These are phyloP conservation scores for Fraxinus angustifolia DNA, from an alignment of 305 asterid species.

Conservation along the genomic window DNA sequence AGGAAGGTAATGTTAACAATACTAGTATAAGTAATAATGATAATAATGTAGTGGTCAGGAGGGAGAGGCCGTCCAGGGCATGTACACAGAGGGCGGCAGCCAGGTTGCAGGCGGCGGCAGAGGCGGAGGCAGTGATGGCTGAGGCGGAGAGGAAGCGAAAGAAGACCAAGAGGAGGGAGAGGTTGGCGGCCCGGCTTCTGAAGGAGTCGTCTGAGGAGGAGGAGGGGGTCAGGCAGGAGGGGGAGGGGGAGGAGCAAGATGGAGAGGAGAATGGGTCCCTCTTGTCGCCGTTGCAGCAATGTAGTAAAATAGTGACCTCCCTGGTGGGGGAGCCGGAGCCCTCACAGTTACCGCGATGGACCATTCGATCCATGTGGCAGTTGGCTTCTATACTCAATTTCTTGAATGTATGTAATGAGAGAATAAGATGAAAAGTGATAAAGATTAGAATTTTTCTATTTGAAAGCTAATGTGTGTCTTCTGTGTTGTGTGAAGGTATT, in stretches of 20 bases:
- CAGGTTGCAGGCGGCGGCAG: slow-evolving; percentile 77
- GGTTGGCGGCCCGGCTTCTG: slow-evolving; percentile 47
- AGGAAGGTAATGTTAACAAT: slow-evolving; percentile 25
- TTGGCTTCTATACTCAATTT: slow-evolving; percentile 90
- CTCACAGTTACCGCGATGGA: slow-evolving; percentile 86
- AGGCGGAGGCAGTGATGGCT: slow-evolving; percentile 63
- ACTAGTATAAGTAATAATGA: slow-evolving; percentile 31
- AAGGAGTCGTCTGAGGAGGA: slow-evolving; percentile 58
- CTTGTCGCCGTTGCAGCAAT: slow-evolving; percentile 42
- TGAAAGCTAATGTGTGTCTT: slow-evolving; percentile 24
- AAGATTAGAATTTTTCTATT: slow-evolving; percentile 11
- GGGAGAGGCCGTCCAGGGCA: slow-evolving; percentile 96
- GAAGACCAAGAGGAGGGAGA: slow-evolving; percentile 50
- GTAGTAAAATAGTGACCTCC: slow-evolving; percentile 57
- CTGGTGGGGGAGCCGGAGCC: slow-evolving; percentile 77
- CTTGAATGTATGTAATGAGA: slow-evolving; percentile 66
- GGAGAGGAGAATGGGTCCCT: slow-evolving; percentile 43
- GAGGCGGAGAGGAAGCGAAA: slow-evolving; percentile 60
- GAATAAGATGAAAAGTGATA: neutral
- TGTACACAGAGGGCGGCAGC: slow-evolving; percentile 92
- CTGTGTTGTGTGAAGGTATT: slow-evolving; percentile 60
- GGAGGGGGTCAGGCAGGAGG: slow-evolving; percentile 24
- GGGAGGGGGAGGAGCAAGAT: slow-evolving; percentile 37
- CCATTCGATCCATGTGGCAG: slow-evolving; percentile 91
- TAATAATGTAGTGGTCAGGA: slow-evolving; percentile 39